phyloP scores from a whole-genome alignment of 768 basidiomycete genomes.

The Phlebiopsis flavidoalba region DNA sequence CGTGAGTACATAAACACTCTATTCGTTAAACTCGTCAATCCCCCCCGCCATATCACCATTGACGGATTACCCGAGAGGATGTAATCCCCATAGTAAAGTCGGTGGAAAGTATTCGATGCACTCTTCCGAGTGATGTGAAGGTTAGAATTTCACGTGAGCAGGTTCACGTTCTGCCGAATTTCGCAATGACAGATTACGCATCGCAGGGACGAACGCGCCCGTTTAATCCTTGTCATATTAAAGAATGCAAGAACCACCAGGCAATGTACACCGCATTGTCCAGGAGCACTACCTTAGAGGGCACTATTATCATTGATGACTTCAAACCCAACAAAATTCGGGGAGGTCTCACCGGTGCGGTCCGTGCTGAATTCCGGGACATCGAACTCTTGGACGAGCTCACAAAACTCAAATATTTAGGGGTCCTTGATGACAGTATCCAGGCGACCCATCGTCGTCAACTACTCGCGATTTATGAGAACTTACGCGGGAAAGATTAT shows the following conservation, averaged over 20 bases:
- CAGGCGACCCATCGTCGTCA: conserved; percentile 17
- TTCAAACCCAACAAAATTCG: conserved; percentile 12
- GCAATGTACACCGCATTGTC: conserved; percentile 21
- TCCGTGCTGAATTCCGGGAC: conserved; percentile 23
- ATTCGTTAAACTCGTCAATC: conserved; percentile 16
- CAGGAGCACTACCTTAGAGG: conserved; percentile 8
- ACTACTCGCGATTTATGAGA: conserved; percentile 13
- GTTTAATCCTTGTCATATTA: conserved; percentile 14
- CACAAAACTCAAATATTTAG: conserved; percentile 20
- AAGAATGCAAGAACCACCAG: conserved; percentile 15
- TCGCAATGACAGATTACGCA: conserved; percentile 24
- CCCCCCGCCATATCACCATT: conserved; percentile 9
- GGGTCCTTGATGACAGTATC: conserved; percentile 13
- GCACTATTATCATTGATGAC: conserved; percentile 16
- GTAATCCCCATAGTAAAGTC: conserved; percentile 17
- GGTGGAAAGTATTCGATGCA: conserved; percentile 3
- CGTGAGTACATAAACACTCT: conserved; percentile 11
- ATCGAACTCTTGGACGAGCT: conserved; percentile 32
- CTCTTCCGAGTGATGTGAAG: conserved; percentile 10
- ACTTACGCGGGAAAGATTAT: conserved; percentile 1
- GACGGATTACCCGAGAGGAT: conserved; percentile 17
- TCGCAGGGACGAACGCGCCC: conserved; percentile 19
- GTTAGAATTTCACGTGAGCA: conserved; percentile 11
- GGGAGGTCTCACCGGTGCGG: conserved; percentile 8
- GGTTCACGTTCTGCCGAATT: conserved; percentile 17